phyloP scores from a whole-genome alignment of 176 grass and related monocot genomes.

The Oryza australiensis region DNA sequence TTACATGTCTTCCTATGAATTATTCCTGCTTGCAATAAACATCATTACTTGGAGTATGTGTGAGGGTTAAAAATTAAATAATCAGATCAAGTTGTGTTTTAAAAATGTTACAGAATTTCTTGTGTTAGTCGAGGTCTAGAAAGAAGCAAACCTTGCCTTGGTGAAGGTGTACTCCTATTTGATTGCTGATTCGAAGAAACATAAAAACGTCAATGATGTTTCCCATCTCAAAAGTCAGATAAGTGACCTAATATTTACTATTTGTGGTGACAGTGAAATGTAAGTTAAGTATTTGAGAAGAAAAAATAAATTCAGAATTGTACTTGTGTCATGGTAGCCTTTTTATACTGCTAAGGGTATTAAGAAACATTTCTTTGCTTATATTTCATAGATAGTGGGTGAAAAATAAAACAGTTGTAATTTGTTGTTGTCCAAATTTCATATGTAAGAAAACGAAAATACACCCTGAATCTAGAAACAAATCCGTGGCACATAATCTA shows the following conservation, averaged over 20 bases:
- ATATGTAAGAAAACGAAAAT: background rate
- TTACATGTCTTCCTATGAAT: slow-evolving; percentile 22
- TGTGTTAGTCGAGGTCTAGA: background rate
- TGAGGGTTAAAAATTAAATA: background rate
- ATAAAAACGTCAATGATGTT: background rate
- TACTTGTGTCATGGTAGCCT: background rate
- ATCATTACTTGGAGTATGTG: slow-evolving; percentile 8
- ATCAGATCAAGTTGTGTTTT: background rate
- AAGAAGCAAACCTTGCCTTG: slow-evolving; percentile 25
- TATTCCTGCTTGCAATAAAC: slow-evolving; percentile 12
- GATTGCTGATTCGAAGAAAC: background rate
- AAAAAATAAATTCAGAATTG: background rate
- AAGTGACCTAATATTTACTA: background rate
- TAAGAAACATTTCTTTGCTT: background rate
- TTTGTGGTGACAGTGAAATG: background rate
- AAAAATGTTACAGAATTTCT: background rate
- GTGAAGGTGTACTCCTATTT: background rate
- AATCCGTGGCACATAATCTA: background rate
- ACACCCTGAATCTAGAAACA: too few relatives aligned
- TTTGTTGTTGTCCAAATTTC: background rate
- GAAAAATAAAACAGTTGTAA: too few relatives aligned
- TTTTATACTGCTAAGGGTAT: background rate
- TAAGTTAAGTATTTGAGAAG: background rate
- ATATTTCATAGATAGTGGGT: background rate
- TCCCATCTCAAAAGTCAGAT: background rate